Conservation (phyloP, 2,329 filamentous ascomycete species). For the Scleromitrula shiraiana region DNA sequence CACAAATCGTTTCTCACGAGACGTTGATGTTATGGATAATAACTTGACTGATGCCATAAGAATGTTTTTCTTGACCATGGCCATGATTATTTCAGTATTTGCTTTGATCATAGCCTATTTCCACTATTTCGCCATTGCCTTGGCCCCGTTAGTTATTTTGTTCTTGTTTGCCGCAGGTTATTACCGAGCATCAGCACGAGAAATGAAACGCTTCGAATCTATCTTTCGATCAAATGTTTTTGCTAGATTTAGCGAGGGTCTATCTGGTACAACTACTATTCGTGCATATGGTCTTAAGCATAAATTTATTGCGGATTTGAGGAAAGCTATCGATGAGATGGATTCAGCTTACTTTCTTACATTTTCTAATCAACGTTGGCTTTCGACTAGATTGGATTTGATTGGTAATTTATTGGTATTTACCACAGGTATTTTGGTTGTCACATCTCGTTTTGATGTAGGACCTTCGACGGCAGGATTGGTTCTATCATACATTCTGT, state of each 20-base stretch:
- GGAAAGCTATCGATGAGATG: constrained; percentile 78
- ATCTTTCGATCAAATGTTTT: constrained; percentile 83
- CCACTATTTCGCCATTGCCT: constrained; percentile 64
- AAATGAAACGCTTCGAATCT: constrained; percentile 90
- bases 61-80: constrained; percentile 84
- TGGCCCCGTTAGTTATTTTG: constrained; percentile 61
- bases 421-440: constrained; percentile 79
- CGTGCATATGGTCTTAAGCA: constrained; percentile 78
- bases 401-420: constrained; percentile 83
- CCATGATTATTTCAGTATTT: constrained; percentile 76
- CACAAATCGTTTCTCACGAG: constrained; percentile 91
- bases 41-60: constrained; percentile 80
- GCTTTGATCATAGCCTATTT: constrained; percentile 91
- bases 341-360: constrained; percentile 91
- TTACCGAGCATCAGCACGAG: constrained; percentile 83
- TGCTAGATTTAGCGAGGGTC: constrained; percentile 82
- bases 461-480: constrained; percentile 78
- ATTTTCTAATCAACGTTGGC: constrained; percentile 91
- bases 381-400: constrained; percentile 74
- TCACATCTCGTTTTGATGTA: constrained; percentile 82
- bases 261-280: constrained; percentile 77
- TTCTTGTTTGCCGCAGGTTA: constrained; percentile 80
- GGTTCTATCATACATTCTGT: constrained; percentile 86
- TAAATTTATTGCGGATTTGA: constrained; percentile 64
- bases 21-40: constrained; percentile 96